Conservation (phyloP, 2,329 filamentous ascomycete species). For the Neofusicoccum sp. region DNA sequence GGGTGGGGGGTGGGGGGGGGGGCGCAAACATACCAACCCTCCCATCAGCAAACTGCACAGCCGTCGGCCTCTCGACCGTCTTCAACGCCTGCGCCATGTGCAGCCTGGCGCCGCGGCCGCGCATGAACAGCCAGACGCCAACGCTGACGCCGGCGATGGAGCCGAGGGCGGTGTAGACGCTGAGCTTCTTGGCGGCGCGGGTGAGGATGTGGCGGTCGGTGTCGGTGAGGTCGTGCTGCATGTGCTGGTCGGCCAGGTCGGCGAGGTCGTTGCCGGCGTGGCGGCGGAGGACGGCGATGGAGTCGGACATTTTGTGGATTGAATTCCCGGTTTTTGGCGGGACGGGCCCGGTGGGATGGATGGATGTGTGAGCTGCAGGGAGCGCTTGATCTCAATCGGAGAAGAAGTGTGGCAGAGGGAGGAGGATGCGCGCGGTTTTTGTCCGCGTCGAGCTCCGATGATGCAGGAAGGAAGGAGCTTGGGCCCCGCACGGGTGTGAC, state of each 20-base stretch:
- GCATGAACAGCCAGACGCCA: constrained; percentile 57
- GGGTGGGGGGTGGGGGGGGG: not conserved
- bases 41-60: constrained; percentile 62
- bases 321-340: too few relatives aligned
- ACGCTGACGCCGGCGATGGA: constrained; percentile 60
- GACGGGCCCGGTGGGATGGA: too few relatives aligned
- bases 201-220: constrained; percentile 59
- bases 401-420: too few relatives aligned
- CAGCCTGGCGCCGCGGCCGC: constrained; percentile 55
- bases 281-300: constrained; percentile 49
- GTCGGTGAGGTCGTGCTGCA: constrained; percentile 57
- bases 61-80: constrained; percentile 59
- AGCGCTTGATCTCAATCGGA: too few relatives aligned
- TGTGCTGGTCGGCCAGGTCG: constrained; percentile 57
- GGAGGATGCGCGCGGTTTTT: too few relatives aligned
- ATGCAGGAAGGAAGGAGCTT: not conserved
- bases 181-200: constrained; percentile 55
- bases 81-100: constrained; percentile 63
- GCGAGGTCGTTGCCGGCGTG: constrained; percentile 51
- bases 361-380: too few relatives aligned
- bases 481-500: not conserved
- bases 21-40: constrained; percentile 47
- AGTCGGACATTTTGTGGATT: constrained; percentile 40
- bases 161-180: constrained; percentile 56
- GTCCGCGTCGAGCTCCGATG: too few relatives aligned